Conservation (phyloP, 331 rosid species). For the Rhamnella rubrinervis region DNA sequence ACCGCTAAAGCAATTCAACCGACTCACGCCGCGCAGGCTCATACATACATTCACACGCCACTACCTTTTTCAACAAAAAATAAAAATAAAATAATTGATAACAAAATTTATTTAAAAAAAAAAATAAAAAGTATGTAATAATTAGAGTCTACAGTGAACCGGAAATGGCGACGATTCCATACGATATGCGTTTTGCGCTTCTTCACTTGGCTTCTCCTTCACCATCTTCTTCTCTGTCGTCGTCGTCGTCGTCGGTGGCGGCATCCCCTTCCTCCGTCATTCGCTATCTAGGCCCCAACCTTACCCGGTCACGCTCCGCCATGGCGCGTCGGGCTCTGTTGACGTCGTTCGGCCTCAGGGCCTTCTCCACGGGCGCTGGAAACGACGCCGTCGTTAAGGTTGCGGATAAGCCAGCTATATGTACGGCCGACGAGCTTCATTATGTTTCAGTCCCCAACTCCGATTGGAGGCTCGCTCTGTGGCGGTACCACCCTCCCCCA, state of each 20-base stretch:
- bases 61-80: background rate
- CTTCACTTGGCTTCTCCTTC: conserved; percentile 33
- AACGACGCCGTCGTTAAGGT: conserved; percentile 30
- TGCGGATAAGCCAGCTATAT: conserved; percentile 72
- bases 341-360: conserved; percentile 48
- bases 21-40: too few species aligned
- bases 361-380: conserved; percentile 45
- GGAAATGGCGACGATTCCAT: conserved; percentile 55
- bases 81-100: background rate
- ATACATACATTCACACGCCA: too few species aligned
- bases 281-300: conserved; percentile 29
- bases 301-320: conserved; percentile 41
- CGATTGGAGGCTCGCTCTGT: conserved; percentile 91
- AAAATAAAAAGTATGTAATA: background rate
- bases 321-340: conserved; percentile 27
- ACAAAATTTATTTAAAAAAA: too few species aligned
- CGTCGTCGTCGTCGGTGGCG: background rate
- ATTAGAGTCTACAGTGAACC: background rate
- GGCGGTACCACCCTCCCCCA: conserved; percentile 90
- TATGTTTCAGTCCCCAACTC: conserved; percentile 71
- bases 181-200: conserved; percentile 47
- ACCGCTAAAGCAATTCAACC: too few species aligned
- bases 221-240: background rate
- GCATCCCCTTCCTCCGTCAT: conserved; percentile 34
- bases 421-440: conserved; percentile 98